Base-by-base conservation (phyloP, 352 stramenopile species). In the Pythium angustatum region DNA sequence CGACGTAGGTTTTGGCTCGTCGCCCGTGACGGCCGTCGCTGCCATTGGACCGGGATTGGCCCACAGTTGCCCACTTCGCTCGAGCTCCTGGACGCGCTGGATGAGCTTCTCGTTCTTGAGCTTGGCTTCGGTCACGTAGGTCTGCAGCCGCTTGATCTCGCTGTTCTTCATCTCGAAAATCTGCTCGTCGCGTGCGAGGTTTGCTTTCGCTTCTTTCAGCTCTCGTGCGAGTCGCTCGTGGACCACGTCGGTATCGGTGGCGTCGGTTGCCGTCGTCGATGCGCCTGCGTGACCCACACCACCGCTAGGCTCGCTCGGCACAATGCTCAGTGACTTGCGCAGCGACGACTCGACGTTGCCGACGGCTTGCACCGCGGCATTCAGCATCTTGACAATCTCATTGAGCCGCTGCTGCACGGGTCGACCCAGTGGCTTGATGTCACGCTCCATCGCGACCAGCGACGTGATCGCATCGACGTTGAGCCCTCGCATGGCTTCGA, bases 121-220 rank as follows among this genome's bases (percentile, higher is more conserved):
- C 31, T 94, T 91, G 24, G 83, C 82, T 30, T 90, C 75, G 2
- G 73, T 58, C 10, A 93, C 47, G 14, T 87, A 71, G 0, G 63
- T 62, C 43, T 95, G 86, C 3, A 92, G 50, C 26, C 70, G 66
- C 36, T 92, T 72, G 31, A 94, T 87, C 36, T 94, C 84, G 2
- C 65, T 40, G 51, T 90, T 92, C 40, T 94, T 93, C 76, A 91
- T 88, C 56, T 92, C 82, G 53, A 94, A 94, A 54, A 94, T 93
- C 62, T 94, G 78, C 28, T 92, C 83, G 47, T 94, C 83, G 48
- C 82, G 79, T 1, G 72, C 71, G 44, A 94, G 66, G 47, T 94
- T 83, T 9, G 71, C 75, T 36, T 87, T 87, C 5, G 85, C 82
- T 36, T 77, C 68, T 28, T 85, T 80, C 12, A 94, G 72, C 45